Percentiles rank a stretch among this genome's conserved stretches.
These are phyloP conservation scores for Suillus paluster DNA, from an alignment of 768 basidiomycete genomes.

Conservation along the genomic window DNA sequence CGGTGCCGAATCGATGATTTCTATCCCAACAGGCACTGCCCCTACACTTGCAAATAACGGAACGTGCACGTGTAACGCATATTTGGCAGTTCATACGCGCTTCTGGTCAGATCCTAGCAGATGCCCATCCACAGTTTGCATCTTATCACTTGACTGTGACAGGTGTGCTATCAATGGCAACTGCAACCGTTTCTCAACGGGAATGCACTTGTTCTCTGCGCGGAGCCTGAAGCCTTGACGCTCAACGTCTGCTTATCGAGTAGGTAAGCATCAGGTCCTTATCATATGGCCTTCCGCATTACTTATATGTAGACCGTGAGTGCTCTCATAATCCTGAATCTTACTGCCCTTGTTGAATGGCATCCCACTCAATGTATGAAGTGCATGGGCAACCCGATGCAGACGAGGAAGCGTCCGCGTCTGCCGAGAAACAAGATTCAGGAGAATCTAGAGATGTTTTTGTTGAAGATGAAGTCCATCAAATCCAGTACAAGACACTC, in stretches of 20 bases:
- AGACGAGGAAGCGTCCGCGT: conserved; percentile 5
- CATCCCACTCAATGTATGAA: conserved; percentile 11
- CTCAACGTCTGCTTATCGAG: background rate
- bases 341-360: background rate
- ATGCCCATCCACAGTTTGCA: background rate
- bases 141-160: background rate
- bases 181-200: background rate
- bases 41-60: background rate
- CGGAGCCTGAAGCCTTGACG: background rate
- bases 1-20: background rate
- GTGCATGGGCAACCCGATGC: background rate
- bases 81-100: background rate
- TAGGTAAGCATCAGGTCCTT: background rate
- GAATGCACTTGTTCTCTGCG: background rate
- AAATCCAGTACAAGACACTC: conserved; percentile 57
- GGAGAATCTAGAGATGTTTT: conserved; percentile 43
- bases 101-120: background rate
- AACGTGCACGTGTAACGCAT: background rate
- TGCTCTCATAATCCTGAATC: background rate
- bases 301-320: background rate
- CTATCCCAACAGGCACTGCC: background rate
- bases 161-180: background rate
- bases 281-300: background rate
- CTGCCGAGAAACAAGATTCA: conserved; percentile 1
- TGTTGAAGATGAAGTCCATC: conserved; percentile 45